phyloP scores from a whole-genome alignment of 306 rosid genomes.

The Amphicarpaea edgeworthii region DNA sequence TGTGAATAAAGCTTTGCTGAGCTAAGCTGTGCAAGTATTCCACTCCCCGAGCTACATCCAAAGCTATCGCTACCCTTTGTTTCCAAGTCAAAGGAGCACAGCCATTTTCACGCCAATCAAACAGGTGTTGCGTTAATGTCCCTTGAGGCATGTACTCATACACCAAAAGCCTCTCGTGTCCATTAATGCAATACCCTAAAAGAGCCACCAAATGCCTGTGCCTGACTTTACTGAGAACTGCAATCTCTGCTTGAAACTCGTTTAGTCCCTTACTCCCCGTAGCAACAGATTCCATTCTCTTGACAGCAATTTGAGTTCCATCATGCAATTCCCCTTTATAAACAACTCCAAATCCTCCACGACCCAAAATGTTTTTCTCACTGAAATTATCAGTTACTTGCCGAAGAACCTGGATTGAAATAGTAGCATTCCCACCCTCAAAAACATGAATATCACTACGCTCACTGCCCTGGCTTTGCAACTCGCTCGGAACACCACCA shows the following conservation, averaged over 20 bases:
- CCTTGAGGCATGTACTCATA: constrained; percentile 32
- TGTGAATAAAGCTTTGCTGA: constrained; percentile 85
- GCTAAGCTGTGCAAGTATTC: constrained; percentile 88
- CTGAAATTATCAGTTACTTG: constrained; percentile 78
- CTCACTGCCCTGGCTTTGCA: no score
- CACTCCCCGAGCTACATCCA: constrained; percentile 55
- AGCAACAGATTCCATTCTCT: constrained; percentile 77
- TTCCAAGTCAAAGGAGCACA: neutral
- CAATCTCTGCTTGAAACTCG: constrained; percentile 42
- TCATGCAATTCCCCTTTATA: constrained; percentile 83
- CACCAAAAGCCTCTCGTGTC: neutral
- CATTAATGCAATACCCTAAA: neutral
- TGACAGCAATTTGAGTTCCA: constrained; percentile 87
- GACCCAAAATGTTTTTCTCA: constrained; percentile 49
- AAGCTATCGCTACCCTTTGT: neutral
- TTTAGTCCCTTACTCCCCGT: constrained; percentile 74
- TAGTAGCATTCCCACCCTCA: constrained; percentile 69
- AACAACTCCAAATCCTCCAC: constrained; percentile 93
- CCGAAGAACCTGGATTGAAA: constrained; percentile 77
- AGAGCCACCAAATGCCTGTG: neutral
- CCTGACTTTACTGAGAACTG: neutral
- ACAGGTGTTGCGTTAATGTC: neutral
- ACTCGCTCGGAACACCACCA: constrained; percentile 18
- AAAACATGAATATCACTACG: neutral
- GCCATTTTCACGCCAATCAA: neutral